These are phyloP conservation scores for Oenanthe javanica DNA, from an alignment of 140 eudicot genomes.

Conservation along the genomic window DNA sequence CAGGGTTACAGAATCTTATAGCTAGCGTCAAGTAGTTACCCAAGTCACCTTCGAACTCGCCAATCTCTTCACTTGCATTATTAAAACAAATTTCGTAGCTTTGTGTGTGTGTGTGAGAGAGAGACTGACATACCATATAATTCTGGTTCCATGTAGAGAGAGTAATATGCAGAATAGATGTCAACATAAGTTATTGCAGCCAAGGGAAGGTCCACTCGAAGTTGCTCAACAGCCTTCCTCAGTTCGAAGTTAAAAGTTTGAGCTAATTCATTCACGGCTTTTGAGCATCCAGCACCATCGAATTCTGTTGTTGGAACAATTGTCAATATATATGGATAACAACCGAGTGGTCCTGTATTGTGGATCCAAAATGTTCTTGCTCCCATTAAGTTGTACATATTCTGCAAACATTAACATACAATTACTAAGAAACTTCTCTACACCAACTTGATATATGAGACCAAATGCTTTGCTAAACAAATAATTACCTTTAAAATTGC, in stretches of 20 bases:
- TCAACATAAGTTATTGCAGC: conserved; percentile 71
- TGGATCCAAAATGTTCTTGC: conserved; percentile 79
- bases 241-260: conserved; percentile 38
- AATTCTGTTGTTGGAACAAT: conserved; percentile 23
- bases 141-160: conserved; percentile 46
- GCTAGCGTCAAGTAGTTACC: too few species aligned
- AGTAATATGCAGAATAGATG: conserved; percentile 43
- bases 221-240: conserved; percentile 35
- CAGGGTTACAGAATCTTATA: too few species aligned
- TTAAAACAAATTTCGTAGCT: too few species aligned
- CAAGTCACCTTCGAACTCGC: too few species aligned
- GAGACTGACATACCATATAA: conserved; percentile 22
- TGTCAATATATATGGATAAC: conserved; percentile 48
- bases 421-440: neutral
- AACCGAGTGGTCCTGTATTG: conserved; percentile 73
- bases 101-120: too few species aligned
- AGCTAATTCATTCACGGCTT: conserved; percentile 43
- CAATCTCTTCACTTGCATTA: too few species aligned
- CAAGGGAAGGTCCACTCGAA: conserved; percentile 41
- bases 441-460: neutral
- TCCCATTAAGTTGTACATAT: conserved; percentile 48
- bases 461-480: neutral
- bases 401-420: conserved; percentile 20
- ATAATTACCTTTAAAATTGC: neutral
- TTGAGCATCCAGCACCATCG: conserved; percentile 57